These are phyloP conservation scores for Elsinoe ampelina DNA, from an alignment of 2,329 filamentous ascomycete genomes.

Conservation along the genomic window DNA sequence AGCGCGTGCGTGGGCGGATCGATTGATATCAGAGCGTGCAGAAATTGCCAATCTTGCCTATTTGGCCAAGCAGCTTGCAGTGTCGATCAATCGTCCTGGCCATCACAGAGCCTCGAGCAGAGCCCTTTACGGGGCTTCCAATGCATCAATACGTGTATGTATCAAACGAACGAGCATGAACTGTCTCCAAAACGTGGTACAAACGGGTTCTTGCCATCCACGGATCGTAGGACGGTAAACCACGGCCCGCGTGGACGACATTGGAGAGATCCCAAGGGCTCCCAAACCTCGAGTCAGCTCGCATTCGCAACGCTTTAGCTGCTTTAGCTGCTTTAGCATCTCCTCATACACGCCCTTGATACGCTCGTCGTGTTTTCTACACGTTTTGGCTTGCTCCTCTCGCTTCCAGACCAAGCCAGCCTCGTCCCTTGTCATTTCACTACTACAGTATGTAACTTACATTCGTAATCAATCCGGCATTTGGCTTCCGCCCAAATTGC, in stretches of 20 bases:
- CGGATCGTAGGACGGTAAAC: too few species aligned
- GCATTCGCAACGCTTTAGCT: too few species aligned
- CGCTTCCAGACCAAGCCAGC: background rate
- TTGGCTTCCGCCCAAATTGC: background rate
- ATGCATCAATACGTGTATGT: background rate
- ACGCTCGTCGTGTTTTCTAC: background rate
- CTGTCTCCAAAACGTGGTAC: background rate
- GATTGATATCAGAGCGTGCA: background rate
- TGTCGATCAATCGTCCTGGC: background rate
- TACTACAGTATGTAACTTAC: too few species aligned
- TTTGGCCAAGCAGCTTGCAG: background rate
- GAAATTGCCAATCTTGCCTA: conserved; percentile 4
- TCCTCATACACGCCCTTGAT: background rate
- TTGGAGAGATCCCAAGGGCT: too few species aligned
- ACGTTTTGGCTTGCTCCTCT: background rate
- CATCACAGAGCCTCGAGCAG: background rate
- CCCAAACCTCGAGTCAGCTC: too few species aligned
- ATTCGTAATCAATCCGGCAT: conserved; percentile 4
- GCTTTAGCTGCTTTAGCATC: too few species aligned
- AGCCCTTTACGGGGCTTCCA: background rate
- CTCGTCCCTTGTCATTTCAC: background rate
- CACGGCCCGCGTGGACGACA: too few species aligned
- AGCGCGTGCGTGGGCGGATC: background rate
- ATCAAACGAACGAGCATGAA: background rate
- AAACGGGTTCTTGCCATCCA: background rate